phyloP scores from a whole-genome alignment of 2,329 filamentous ascomycete species.

The Colletotrichum cuscutae region DNA sequence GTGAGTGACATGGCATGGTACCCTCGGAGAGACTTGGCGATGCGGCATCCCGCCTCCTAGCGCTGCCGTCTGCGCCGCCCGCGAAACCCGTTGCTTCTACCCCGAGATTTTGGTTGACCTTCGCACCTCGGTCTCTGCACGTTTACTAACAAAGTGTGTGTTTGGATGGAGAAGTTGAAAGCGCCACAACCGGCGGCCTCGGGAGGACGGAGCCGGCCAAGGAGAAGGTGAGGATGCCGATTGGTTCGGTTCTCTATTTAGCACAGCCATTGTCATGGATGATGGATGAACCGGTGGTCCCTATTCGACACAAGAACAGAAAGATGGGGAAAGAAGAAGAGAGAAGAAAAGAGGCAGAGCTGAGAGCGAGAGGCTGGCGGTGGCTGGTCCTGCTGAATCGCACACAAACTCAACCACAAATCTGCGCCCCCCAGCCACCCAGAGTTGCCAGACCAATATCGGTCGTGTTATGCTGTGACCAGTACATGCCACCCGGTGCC shows the following conservation, averaged over 20 bases:
- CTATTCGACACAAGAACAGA: neutral
- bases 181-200: conserved; percentile 5
- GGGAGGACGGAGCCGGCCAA: neutral
- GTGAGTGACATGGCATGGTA: neutral
- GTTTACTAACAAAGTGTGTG: neutral
- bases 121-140: neutral
- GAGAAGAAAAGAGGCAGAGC: neutral
- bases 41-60: neutral
- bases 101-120: neutral
- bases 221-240: neutral
- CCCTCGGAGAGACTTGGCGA: conserved; percentile 10
- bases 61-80: neutral
- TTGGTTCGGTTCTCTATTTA: conserved; percentile 10
- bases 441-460: neutral
- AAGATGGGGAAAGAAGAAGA: neutral
- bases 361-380: neutral
- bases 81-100: neutral
- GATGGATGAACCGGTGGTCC: neutral
- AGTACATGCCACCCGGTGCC: neutral
- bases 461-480: neutral
- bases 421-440: neutral
- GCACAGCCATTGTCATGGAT: neutral
- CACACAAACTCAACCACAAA: neutral
- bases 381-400: conserved; percentile 5
- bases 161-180: neutral